Evolutionary conservation across 306 rosid genomes (phyloP).

Genomic region (Cucumis cinereus): DNA sequence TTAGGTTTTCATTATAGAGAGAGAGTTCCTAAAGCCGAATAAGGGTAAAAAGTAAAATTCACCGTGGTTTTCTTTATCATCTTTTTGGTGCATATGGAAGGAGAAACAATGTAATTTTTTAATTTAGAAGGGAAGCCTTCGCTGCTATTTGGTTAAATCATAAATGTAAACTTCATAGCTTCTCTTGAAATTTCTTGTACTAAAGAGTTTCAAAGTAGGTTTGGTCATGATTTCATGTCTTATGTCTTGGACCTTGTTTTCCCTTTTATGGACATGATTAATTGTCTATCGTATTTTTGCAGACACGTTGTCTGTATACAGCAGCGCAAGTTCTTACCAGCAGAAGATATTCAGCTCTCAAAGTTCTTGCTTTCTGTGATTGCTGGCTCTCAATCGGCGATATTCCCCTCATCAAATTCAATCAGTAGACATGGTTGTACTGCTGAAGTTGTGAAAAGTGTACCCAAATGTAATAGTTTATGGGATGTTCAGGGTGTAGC

Average conservation of each 20-base stretch:
- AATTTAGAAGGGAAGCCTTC: background rate
- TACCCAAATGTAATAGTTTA: constrained; percentile 26
- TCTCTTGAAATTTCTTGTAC: background rate
- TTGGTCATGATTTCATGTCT: background rate
- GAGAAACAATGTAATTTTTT: background rate
- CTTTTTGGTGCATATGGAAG: background rate
- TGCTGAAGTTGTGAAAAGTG: constrained; percentile 23
- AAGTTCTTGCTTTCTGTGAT: constrained; percentile 62
- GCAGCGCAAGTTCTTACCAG: constrained; percentile 31
- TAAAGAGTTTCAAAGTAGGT: background rate
- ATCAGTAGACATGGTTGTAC: constrained; percentile 19
- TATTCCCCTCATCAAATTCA: constrained; percentile 20
- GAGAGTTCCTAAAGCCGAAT: background rate
- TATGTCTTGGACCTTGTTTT: background rate
- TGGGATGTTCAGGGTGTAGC: constrained; percentile 63
- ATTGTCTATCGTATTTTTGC: background rate
- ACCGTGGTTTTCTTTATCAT: background rate
- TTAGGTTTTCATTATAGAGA: background rate
- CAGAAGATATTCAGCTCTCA: constrained; percentile 47
- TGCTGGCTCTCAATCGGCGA: constrained; percentile 29
- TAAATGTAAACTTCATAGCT: background rate
- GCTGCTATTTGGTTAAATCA: background rate
- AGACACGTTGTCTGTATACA: constrained; percentile 38
- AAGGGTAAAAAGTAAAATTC: background rate
- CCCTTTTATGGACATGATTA: background rate